Conservation (phyloP, 345 rosid genomes). For the Eucalyptus caleyi region DNA sequence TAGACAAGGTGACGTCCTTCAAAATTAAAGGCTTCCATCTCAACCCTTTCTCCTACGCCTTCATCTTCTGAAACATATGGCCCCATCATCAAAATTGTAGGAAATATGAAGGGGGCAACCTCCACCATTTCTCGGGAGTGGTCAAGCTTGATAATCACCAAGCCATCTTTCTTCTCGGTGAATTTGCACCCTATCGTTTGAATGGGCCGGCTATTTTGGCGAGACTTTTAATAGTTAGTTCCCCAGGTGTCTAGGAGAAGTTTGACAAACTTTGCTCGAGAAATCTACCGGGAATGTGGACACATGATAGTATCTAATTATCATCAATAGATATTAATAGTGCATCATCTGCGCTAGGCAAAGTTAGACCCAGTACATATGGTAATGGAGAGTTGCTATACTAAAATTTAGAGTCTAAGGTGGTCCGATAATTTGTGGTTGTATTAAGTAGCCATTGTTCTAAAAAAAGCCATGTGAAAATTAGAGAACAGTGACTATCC, state of each 20-base stretch:
- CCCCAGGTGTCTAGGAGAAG: background rate
- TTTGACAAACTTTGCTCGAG: background rate
- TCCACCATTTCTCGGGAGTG: background rate
- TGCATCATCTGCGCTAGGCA: no score
- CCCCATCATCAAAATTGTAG: background rate
- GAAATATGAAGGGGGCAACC: background rate
- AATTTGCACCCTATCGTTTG: background rate
- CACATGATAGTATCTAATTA: no score
- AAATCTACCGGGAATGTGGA: fast-evolving
- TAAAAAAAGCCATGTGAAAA: background rate
- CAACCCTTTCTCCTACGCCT: background rate
- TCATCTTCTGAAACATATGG: background rate
- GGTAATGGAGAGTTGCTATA: no score
- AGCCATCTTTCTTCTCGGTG: background rate
- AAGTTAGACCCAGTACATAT: no score
- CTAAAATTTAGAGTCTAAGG: fast-evolving
- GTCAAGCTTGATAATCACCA: background rate
- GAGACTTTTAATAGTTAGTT: background rate
- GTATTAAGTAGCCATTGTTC: no score
- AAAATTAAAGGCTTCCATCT: background rate
- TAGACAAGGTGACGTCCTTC: background rate
- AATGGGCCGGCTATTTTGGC: background rate
- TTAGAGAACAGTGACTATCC: background rate
- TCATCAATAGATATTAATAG: no score
- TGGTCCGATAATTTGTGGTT: no score